Evolutionary conservation across 352 stramenopile genomes (phyloP).

Genomic region (Poterioochromonas sp.): DNA sequence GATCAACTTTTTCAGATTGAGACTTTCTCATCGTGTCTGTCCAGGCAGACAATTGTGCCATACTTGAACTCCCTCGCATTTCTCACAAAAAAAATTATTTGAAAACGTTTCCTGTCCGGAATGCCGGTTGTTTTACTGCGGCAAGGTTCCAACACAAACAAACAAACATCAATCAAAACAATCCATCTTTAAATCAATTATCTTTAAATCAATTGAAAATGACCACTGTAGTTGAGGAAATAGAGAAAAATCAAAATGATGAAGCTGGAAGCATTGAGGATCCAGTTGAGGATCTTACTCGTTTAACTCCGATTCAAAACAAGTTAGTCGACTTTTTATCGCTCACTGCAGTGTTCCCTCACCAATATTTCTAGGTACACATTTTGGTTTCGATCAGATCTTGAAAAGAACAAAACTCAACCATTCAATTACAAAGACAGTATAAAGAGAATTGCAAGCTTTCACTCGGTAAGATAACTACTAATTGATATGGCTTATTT

Average conservation of each 20-base stretch:
- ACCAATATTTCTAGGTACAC: constrained; percentile 8
- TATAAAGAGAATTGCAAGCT: constrained; percentile 79
- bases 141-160: no score
- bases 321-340: constrained; percentile 60
- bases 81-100: no score
- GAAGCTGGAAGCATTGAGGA: no score
- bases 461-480: constrained; percentile 65
- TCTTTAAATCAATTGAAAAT: no score
- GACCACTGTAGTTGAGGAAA: no score
- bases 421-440: constrained; percentile 82
- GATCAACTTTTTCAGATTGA: not conserved
- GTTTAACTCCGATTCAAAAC: constrained; percentile 62
- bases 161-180: no score
- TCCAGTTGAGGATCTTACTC: constrained; percentile 5
- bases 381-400: constrained; percentile 31
- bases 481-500: not conserved
- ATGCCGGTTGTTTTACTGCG: no score
- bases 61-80: no score
- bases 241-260: no score
- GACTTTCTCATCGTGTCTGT: not conserved
- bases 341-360: not conserved
- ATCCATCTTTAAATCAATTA: no score
- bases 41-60: not conserved
- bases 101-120: no score
- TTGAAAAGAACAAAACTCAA: constrained; percentile 20